These are phyloP conservation scores for Annulohypoxylon moriforme DNA, from an alignment of 495 filamentous ascomycete species.

Conservation along the genomic window DNA sequence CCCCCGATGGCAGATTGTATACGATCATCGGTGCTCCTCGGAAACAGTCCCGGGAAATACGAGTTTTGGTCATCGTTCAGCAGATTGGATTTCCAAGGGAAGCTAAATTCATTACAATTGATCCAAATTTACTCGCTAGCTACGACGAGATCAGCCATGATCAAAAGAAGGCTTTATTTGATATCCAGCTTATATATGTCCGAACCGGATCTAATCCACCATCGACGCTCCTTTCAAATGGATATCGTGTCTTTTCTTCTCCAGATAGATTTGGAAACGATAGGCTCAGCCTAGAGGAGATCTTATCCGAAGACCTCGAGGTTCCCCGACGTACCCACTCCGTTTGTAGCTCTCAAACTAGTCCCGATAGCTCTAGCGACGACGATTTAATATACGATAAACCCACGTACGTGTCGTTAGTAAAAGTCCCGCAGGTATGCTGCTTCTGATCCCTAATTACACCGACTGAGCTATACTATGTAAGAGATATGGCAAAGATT, in stretches of 20 bases:
- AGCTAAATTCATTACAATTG: constrained; percentile 13
- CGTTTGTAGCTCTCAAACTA: constrained; percentile 8
- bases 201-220: constrained; percentile 2
- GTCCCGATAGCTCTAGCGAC: constrained; percentile 24
- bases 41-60: background rate
- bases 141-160: constrained; percentile 18
- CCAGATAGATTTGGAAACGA: constrained; percentile 15
- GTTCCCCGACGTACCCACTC: constrained; percentile 8
- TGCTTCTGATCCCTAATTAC: background rate
- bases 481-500: background rate
- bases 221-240: background rate
- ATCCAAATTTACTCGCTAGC: constrained; percentile 17
- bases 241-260: constrained; percentile 24
- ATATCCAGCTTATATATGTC: constrained; percentile 33
- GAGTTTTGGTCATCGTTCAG: constrained; percentile 26
- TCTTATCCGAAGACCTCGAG: constrained; percentile 21
- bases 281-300: constrained; percentile 22
- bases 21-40: constrained; percentile 48
- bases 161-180: constrained; percentile 36
- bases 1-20: constrained; percentile 42
- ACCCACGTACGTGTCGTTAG: constrained; percentile 19
- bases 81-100: constrained; percentile 24
- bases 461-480: background rate
- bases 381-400: constrained; percentile 15
- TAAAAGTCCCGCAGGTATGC: constrained; percentile 11